Conservation (phyloP, 2,329 filamentous ascomycete genomes). For the Nigrospora oryzae region DNA sequence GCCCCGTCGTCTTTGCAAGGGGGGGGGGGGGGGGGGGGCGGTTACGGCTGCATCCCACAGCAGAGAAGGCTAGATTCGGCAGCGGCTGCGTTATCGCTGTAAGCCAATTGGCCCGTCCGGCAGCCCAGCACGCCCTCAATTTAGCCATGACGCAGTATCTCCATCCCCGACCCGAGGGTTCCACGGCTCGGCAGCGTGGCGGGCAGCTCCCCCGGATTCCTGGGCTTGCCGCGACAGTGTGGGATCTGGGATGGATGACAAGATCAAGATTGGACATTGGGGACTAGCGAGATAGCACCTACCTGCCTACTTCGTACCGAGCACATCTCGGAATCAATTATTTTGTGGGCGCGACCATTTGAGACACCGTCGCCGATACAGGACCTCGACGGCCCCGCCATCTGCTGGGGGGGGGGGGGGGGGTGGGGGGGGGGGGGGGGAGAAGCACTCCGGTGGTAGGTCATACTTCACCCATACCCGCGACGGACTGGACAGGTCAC, state of each 20-base stretch:
- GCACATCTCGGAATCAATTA: neutral
- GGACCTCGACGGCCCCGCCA: too few relatives aligned
- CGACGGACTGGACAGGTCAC: too few relatives aligned
- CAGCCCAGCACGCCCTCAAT: neutral
- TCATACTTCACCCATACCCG: too few relatives aligned
- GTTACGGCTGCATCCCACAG: neutral
- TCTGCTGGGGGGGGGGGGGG: too few relatives aligned
- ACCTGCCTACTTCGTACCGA: neutral
- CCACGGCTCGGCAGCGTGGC: too few relatives aligned
- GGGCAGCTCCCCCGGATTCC: neutral
- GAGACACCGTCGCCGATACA: too few relatives aligned
- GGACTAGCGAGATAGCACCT: neutral
- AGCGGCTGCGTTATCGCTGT: neutral
- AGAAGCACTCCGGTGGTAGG: too few relatives aligned
- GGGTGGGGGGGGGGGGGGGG: too few relatives aligned
- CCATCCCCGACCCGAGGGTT: neutral
- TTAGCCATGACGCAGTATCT: neutral
- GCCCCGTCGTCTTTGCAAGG: neutral
- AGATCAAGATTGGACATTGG: neutral
- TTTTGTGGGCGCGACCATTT: too few relatives aligned
- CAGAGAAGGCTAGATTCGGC: neutral
- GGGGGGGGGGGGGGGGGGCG: neutral
- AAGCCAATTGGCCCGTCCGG: neutral
- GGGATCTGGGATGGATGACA: neutral
- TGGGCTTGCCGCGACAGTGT: neutral